Percentiles rank a stretch among this genome's conserved stretches.
phyloP scores from a whole-genome alignment of 1,284 basidiomycete genomes.

The Trametes polyzona region DNA sequence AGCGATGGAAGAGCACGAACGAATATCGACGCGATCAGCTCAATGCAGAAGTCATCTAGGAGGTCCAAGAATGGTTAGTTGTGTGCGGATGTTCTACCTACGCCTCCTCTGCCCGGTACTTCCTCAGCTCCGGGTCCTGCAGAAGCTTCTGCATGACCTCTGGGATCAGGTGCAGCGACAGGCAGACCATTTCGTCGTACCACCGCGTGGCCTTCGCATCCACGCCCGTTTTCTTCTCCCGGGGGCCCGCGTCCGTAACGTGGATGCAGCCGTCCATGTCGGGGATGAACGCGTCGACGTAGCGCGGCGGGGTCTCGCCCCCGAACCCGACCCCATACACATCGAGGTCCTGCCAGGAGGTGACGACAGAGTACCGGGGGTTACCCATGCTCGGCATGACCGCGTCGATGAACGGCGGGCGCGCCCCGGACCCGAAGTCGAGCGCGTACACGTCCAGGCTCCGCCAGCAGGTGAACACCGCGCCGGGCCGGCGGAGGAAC shows the following conservation, averaged over 20 bases:
- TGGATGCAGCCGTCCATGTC: constrained; percentile 42
- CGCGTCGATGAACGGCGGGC: constrained; percentile 38
- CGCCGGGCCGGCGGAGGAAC: constrained; percentile 42
- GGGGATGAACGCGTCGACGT: background rate
- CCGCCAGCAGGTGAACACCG: constrained; percentile 46
- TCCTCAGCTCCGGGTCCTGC: background rate
- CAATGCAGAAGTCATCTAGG: no score
- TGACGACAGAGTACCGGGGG: background rate
- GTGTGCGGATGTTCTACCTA: background rate
- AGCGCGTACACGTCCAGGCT: constrained; percentile 40
- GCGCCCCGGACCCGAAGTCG: constrained; percentile 39
- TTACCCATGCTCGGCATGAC: constrained; percentile 39
- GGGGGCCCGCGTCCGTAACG: constrained; percentile 40
- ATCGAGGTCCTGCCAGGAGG: background rate
- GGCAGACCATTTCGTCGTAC: background rate
- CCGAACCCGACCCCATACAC: background rate
- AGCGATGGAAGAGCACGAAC: no score
- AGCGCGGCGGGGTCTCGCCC: background rate
- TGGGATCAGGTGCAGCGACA: background rate
- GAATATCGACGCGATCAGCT: no score
- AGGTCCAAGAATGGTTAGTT: no score
- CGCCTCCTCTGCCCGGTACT: background rate
- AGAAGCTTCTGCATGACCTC: background rate
- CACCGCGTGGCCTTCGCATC: background rate
- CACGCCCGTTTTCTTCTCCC: background rate